Evolutionary conservation across 2,329 filamentous ascomycete species (phyloP).

Genomic region (Curvularia hawaiiensis): DNA sequence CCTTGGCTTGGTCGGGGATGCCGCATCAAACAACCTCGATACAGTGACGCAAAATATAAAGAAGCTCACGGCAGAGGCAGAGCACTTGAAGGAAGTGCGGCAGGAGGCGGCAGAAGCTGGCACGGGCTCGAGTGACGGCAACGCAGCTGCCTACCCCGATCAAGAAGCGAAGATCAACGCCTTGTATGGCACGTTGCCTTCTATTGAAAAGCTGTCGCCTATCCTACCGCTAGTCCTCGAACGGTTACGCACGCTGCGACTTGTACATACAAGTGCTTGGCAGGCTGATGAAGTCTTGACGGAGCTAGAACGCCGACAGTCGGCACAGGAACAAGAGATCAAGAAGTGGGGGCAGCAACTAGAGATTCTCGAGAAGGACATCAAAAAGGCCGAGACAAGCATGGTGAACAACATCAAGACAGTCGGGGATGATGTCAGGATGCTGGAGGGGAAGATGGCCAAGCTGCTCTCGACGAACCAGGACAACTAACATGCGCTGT

Average conservation of each 20-base stretch:
- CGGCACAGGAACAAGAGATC: conserved; percentile 82
- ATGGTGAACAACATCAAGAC: conserved; percentile 81
- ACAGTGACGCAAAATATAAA: conserved; percentile 72
- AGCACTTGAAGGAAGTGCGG: conserved; percentile 66
- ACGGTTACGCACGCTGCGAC: conserved; percentile 78
- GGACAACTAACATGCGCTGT: conserved; percentile 9
- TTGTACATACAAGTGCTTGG: conserved; percentile 86
- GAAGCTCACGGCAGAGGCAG: conserved; percentile 72
- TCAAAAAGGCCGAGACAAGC: conserved; percentile 70
- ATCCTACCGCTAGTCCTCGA: conserved; percentile 85
- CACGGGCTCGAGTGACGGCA: conserved; percentile 16
- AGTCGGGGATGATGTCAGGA: conserved; percentile 89
- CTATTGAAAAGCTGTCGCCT: conserved; percentile 84
- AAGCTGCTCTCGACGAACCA: conserved; percentile 28
- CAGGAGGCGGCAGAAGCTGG: conserved; percentile 30
- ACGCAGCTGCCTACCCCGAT: conserved; percentile 59
- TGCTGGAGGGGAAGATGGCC: conserved; percentile 77
- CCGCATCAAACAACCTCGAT: conserved; percentile 75
- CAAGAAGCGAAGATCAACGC: conserved; percentile 88
- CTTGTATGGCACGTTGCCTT: conserved; percentile 85
- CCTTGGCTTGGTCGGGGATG: conserved; percentile 73
- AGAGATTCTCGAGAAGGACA: conserved; percentile 75
- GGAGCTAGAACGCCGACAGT: conserved; percentile 77
- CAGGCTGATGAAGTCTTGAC: conserved; percentile 78
- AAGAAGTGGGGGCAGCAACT: conserved; percentile 84